Percentiles rank a stretch among this genome's conserved stretches.
phyloP scores from a whole-genome alignment of 129 eudicot species.

The sunflower (Helianthus annuus) region DNA sequence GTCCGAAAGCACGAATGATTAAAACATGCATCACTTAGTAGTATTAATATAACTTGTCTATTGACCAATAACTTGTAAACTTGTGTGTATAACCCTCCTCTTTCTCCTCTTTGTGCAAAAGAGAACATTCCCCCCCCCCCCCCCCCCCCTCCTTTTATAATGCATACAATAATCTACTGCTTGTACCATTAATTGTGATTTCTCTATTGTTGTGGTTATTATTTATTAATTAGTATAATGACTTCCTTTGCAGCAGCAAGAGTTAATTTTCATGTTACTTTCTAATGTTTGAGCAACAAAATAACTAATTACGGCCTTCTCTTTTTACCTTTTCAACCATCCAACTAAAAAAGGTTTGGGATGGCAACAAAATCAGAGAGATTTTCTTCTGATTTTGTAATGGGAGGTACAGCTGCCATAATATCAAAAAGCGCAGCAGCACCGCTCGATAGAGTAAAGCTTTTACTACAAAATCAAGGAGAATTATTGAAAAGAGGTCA shows the following conservation, averaged over 20 bases:
- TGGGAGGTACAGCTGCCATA: conserved; percentile 91
- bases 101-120: too few species aligned
- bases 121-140: too few species aligned
- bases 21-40: not conserved
- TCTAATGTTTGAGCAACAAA: conserved; percentile 3
- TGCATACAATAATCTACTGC: not conserved
- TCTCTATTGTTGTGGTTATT: not conserved
- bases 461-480: conserved; percentile 92
- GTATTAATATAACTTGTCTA: not conserved
- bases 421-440: conserved; percentile 87
- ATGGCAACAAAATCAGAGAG: conserved; percentile 65
- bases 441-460: conserved; percentile 95
- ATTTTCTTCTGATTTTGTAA: conserved; percentile 71
- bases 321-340: not conserved
- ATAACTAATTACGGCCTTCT: not conserved
- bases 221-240: not conserved
- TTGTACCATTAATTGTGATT: not conserved
- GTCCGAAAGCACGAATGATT: not conserved
- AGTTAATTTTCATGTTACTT: not conserved
- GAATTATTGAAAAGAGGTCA: conserved; percentile 86
- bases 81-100: too few species aligned
- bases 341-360: conserved; percentile 21
- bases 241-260: conserved; percentile 6
- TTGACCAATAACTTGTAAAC: too few species aligned
- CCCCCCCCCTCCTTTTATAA: too few species aligned